These are phyloP conservation scores for Cercophora scortea DNA, from an alignment of 495 filamentous ascomycete genomes.

Conservation along the genomic window DNA sequence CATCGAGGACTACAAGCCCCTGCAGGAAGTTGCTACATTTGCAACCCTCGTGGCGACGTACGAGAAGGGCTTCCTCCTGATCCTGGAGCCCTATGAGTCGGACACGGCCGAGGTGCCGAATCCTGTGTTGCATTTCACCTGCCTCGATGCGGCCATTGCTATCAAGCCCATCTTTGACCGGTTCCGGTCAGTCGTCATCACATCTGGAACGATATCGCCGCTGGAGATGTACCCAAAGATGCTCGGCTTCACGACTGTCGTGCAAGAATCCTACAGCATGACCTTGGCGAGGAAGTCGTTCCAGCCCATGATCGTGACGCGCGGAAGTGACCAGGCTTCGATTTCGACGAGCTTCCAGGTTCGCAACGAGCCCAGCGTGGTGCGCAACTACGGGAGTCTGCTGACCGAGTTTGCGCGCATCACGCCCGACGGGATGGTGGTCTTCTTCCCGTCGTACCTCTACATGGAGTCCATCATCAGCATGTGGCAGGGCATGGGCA, in stretches of 20 bases:
- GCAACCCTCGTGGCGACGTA: conserved; percentile 97
- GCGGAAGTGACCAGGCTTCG: conserved; percentile 86
- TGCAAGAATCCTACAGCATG: conserved; percentile 96
- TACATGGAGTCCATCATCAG: conserved; percentile 99
- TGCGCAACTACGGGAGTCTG: conserved; percentile 90
- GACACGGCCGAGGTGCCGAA: conserved; percentile 95
- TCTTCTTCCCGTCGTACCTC: conserved; percentile 97
- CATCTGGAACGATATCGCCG: conserved; percentile 93
- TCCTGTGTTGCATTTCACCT: conserved; percentile 91
- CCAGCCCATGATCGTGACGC: conserved; percentile 93
- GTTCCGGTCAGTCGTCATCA: conserved; percentile 97
- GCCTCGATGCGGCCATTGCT: conserved; percentile 94
- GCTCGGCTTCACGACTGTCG: conserved; percentile 83
- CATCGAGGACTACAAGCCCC: conserved; percentile 93
- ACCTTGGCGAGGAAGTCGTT: conserved; percentile 93
- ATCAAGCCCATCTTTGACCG: conserved; percentile 97
- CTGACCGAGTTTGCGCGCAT: conserved; percentile 89
- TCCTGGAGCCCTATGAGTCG: conserved; percentile 92
- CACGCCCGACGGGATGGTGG: conserved; percentile 94
- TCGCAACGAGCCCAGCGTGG: conserved; percentile 87
- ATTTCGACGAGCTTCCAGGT: conserved; percentile 89
- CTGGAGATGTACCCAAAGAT: conserved; percentile 99
- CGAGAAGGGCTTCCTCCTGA: conserved; percentile 92
- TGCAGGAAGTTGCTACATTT: conserved; percentile 98
- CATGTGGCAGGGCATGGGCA: conserved; percentile 98